Evolutionary conservation across 2,329 filamentous ascomycete species (phyloP), one percentile per base, ranked within the genome.

Genomic region (Exophiala aquamarina): DNA sequence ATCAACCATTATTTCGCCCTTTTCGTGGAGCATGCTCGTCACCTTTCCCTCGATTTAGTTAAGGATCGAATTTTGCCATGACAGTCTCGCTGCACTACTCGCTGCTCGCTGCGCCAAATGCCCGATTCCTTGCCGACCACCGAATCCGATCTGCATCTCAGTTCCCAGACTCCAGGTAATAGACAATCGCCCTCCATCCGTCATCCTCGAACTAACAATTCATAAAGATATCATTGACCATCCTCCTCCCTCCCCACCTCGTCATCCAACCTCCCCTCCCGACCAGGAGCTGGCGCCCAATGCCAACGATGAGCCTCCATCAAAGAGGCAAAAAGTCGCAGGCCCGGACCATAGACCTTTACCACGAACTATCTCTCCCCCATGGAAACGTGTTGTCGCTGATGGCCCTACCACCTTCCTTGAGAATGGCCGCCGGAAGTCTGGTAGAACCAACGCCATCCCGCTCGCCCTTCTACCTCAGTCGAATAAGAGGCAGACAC

Each of bases 381-480:
- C 93, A 17, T 98, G 93, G 93, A 97, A 93, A 73, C 88, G 83
- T 62, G 79, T 87, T 54, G 79, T 79, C 49, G 89, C 87, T 32
- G 87, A 95, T 20, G 93, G 93, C 0, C 93, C 93, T 17, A 93
- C 92, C 3, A 86, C 87, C 1, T 91, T 94, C 64, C 79, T 86
- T 36, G 74, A 78, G 50, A 75, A 81, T 63, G 82, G 82, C 31
- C 75, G 75, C 56, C 72, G 82, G 50, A 81, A 79, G 65, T 84
- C 82, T 35, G 77, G 79, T 39, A 72, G 82, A 58, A 77, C 79
- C 43, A 79, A 77, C 59, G 49, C 64, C 15, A 62, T 78, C 15
- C 75, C 77, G 11, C 54, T 72, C 41, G 74, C 75, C 35, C 57
- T 71, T 39, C 71, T 73, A 50, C 67, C 72, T 29, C 70, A 70